These are phyloP conservation scores for Leccinum aurantiacum DNA, from an alignment of 768 basidiomycete species.

Conservation along the genomic window DNA sequence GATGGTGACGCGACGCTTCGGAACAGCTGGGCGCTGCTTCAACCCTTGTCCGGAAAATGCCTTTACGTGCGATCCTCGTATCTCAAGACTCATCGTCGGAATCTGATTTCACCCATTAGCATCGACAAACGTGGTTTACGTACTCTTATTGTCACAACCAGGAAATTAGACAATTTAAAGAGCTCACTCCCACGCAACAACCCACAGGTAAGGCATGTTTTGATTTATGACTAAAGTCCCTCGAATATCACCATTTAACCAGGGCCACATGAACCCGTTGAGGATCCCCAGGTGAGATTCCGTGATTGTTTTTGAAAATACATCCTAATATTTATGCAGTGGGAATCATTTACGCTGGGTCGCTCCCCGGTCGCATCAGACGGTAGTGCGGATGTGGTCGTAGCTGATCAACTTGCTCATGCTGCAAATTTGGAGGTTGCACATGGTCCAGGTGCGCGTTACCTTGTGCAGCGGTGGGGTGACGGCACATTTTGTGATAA, in stretches of 20 bases:
- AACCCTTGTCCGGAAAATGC: conserved; percentile 76
- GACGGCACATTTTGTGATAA: conserved; percentile 94
- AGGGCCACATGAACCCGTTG: conserved; percentile 78
- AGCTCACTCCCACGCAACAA: conserved; percentile 62
- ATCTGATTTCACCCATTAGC: conserved; percentile 48
- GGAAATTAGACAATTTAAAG: conserved; percentile 95
- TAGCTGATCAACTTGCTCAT: conserved; percentile 63
- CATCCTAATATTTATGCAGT: conserved; percentile 41
- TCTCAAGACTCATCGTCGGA: conserved; percentile 23
- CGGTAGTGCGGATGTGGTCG: conserved; percentile 61
- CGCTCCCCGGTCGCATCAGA: conserved; percentile 62
- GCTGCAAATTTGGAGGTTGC: conserved; percentile 75
- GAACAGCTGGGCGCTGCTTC: conserved; percentile 80
- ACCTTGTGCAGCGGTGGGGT: conserved; percentile 89
- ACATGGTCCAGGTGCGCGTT: conserved; percentile 76
- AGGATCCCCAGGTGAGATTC: conserved; percentile 75
- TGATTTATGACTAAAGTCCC: conserved; percentile 19
- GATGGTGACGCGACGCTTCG: conserved; percentile 64
- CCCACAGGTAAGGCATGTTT: conserved; percentile 55
- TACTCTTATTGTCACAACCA: conserved; percentile 96
- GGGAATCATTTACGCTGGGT: conserved; percentile 78
- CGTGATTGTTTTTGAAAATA: conserved; percentile 25
- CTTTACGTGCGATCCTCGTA: conserved; percentile 69
- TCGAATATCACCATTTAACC: conserved; percentile 25
- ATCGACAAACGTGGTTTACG: conserved; percentile 93